Conservation (phyloP, 75 land plant genomes). For the Picea sitchensis region DNA sequence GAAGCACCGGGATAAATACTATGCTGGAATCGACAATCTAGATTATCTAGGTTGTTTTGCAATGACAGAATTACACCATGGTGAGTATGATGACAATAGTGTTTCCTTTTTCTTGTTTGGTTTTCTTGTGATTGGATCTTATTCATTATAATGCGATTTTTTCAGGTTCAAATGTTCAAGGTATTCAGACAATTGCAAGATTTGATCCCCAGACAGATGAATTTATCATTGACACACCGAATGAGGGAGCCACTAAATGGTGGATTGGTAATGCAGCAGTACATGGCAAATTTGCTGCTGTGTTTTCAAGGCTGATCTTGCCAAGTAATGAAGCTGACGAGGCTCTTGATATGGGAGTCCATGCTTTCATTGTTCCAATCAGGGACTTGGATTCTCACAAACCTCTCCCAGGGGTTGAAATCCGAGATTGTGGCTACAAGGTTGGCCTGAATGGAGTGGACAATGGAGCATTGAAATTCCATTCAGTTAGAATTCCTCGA, state of each 20-base stretch:
- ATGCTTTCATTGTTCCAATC: slow-evolving; percentile 97
- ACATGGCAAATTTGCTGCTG: slow-evolving; percentile 98
- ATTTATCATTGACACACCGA: slow-evolving; percentile 87
- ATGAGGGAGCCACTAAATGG: slow-evolving; percentile 99
- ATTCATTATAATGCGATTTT: background rate
- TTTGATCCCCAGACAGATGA: slow-evolving; percentile 81
- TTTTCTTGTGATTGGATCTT: background rate
- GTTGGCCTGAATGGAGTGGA: slow-evolving; percentile 97
- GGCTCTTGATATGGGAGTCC: slow-evolving; percentile 86
- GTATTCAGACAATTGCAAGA: slow-evolving; percentile 82
- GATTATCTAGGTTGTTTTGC: slow-evolving; percentile 96
- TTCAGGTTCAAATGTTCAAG: slow-evolving; percentile 97
- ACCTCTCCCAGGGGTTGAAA: slow-evolving; percentile 88
- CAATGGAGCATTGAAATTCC: slow-evolving; percentile 85
- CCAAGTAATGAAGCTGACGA: slow-evolving; percentile 54
- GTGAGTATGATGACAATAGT: slow-evolving; percentile 21
- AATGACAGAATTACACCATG: slow-evolving; percentile 99
- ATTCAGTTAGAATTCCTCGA: slow-evolving; percentile 81
- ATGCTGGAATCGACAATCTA: slow-evolving; percentile 71
- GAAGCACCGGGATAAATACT: slow-evolving; percentile 88
- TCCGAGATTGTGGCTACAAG: slow-evolving; percentile 94
- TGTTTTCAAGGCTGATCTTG: slow-evolving; percentile 77
- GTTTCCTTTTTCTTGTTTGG: background rate
- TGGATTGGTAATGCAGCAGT: slow-evolving; percentile 99
- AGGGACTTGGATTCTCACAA: slow-evolving; percentile 74